Evolutionary conservation across 805 yeast species (phyloP), one percentile per base, ranked within the genome.

Genomic region (Blastobotrys peoriensis): DNA sequence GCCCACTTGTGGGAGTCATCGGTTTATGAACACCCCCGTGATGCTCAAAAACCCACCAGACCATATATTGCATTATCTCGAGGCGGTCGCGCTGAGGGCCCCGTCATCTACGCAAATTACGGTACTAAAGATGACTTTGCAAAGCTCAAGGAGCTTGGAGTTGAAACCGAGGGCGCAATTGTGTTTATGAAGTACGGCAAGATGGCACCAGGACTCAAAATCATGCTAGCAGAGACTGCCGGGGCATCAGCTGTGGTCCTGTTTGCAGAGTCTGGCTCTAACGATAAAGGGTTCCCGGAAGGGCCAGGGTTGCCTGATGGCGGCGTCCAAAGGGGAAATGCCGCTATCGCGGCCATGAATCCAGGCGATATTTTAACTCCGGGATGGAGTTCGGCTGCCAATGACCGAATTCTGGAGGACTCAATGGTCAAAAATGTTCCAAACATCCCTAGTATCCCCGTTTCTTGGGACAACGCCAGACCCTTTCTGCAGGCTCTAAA

Each of bases 321-420:
- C 27, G 66, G 75, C 1, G 74, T 83, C 23, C 76, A 75, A 54
- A 69, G 75, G 40, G 71, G 68, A 3, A 48, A 56, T 33, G 49
- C 60, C 13, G 66, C 58, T 1, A 38, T 53, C 10, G 37, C 56
- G 3, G 58, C 58, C 0, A 62, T 76, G 28, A 74, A 77, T 46
- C 76, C 91, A 1, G 97, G 97, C 5, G 93, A 88, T 60, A 75
- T 87, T 3, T 59, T 85, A 28, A 73, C 84, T 2, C 95, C 95
- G 0, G 96, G 94, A 1, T 79, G 83, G 80, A 69, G 81, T 0
- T 66, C 75, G 18, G 65, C 65, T 33, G 67, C 66, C 18, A 61
- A 62, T 44, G 64, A 64, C 37, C 67, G 67, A 13, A 67, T 70
- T 44, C 57, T 68, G 15, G 64, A 62, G 10, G 66, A 78, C 65